Percentiles rank a stretch among this genome's conserved stretches.
phyloP scores from a whole-genome alignment of 2,329 filamentous ascomycete species.

The Fusarium denticulatum region DNA sequence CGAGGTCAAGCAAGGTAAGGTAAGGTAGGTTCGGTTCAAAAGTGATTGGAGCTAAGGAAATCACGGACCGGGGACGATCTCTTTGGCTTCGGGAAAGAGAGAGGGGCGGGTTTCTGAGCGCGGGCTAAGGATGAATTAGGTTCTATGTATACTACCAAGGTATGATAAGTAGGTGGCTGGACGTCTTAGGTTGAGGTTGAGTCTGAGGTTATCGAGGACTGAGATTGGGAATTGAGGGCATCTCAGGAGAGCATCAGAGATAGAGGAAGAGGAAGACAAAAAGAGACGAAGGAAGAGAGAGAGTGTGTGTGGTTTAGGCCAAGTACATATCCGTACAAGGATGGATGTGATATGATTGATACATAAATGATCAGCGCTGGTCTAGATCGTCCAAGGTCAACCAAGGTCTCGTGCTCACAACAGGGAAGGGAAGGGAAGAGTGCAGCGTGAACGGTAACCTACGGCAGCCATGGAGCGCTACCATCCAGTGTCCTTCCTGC shows the following conservation, averaged over 20 bases:
- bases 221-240: neutral
- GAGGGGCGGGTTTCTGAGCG: neutral
- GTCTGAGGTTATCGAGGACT: neutral
- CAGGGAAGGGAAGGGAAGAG: constrained; percentile 5
- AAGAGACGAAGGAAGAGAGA: neutral
- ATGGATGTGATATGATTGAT: constrained; percentile 15
- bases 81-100: neutral
- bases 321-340: neutral
- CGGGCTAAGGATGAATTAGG: neutral
- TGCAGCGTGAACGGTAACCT: neutral
- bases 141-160: neutral
- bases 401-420: constrained; percentile 23
- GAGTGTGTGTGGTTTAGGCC: neutral
- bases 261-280: neutral
- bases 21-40: constrained; percentile 7
- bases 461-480: neutral
- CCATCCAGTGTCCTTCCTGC: neutral
- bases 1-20: neutral
- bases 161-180: neutral
- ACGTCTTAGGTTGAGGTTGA: neutral
- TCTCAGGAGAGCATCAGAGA: neutral
- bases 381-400: constrained; percentile 25
- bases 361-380: constrained; percentile 20
- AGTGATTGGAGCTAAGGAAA: constrained; percentile 19
- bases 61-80: constrained; percentile 28